These are phyloP conservation scores for Cystobasidium sp. DNA, from an alignment of 1,284 basidiomycete species.

Conservation along the genomic window DNA sequence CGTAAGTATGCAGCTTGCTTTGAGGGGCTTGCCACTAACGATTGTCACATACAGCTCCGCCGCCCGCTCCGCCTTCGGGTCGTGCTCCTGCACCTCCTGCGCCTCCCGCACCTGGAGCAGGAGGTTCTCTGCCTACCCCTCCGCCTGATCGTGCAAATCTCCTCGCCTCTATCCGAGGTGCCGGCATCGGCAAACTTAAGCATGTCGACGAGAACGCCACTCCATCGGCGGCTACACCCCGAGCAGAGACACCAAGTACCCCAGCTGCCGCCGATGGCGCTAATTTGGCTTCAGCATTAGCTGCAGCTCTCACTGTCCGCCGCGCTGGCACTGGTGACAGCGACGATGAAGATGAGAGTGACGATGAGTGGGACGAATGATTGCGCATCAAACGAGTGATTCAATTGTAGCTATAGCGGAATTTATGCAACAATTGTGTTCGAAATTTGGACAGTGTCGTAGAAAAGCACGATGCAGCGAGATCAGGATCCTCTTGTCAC, in stretches of 20 bases:
- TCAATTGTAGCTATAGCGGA: slow-evolving; percentile 10
- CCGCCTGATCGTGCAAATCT: slow-evolving; percentile 53
- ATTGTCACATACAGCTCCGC: slow-evolving; percentile 53
- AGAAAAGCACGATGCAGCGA: no score
- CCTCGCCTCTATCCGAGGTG: slow-evolving; percentile 45
- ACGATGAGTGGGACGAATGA: slow-evolving; percentile 45
- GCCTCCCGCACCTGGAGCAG: slow-evolving; percentile 17
- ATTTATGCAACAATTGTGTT: not conserved
- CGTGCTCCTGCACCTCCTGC: slow-evolving; percentile 35
- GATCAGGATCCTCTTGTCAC: no score
- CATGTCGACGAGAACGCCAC: slow-evolving; percentile 29
- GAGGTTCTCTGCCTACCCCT: not conserved
- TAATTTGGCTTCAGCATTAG: slow-evolving; percentile 44
- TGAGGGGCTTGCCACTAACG: slow-evolving; percentile 8
- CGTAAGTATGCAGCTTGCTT: slow-evolving; percentile 7
- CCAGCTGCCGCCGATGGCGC: slow-evolving; percentile 24
- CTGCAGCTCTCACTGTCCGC: slow-evolving; percentile 43
- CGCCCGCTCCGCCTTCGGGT: slow-evolving; percentile 53
- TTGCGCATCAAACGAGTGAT: no score
- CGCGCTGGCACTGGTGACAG: slow-evolving; percentile 45
- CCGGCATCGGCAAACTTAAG: slow-evolving; percentile 18
- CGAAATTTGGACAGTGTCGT: no score
- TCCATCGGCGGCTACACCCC: not conserved
- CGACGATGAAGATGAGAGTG: slow-evolving; percentile 44
- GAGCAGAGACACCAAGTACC: slow-evolving; percentile 1